Evolutionary conservation across 176 grass and related monocot species (phyloP), one percentile per base, ranked within the genome.

Genomic region (Triticum dicoccoides): DNA sequence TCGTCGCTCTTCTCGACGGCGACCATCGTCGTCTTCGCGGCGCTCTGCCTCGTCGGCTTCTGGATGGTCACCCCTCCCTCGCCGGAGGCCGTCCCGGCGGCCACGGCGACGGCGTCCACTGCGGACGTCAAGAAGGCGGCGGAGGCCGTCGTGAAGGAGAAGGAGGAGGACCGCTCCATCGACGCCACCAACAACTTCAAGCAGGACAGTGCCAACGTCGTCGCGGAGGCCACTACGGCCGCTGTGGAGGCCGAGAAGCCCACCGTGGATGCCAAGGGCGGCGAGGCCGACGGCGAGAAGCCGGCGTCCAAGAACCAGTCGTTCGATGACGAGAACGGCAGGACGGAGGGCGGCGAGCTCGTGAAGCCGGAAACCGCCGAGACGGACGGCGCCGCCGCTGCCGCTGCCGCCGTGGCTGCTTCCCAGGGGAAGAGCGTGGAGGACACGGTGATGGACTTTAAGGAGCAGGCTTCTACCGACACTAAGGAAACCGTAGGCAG

Each of bases 271-370:
- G 79, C 21, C 17, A 78, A 73, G 80, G 85, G 25, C 9, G 79
- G 25, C 11, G 69, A 73, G 7, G 56, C 23, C 56, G 90, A 85
- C 25, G 82, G 59, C 64, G 45, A 81, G 62, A 73, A 78, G 83
- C 7, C 76, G 58, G 21, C 45, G 35, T 69, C 78, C 62, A 92
- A 91, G 59, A 73, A 76, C 73, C 86, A 87, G 64, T 59, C 79
- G 62, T 97, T 90, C 37, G 93, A 92, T 7, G 95, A 93, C 72
- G 95, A 97, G 89, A 95, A 93, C 76, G 93, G 92, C 44, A 87
- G 25, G 27, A 89, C 91, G 25, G 91, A 98, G 79, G 90, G 86
- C 81, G 92, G 95, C 54, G 89, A 93, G 32, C 90, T 98, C 65
- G 87, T 93, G 18, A 92, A 89, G 78, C 86, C 85, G 23, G 93